A percentile compares a stretch with the other conserved stretches of the same genome.
Conservation (phyloP, 148 eudicot genomes). For the Nepenthes mirabilis region DNA sequence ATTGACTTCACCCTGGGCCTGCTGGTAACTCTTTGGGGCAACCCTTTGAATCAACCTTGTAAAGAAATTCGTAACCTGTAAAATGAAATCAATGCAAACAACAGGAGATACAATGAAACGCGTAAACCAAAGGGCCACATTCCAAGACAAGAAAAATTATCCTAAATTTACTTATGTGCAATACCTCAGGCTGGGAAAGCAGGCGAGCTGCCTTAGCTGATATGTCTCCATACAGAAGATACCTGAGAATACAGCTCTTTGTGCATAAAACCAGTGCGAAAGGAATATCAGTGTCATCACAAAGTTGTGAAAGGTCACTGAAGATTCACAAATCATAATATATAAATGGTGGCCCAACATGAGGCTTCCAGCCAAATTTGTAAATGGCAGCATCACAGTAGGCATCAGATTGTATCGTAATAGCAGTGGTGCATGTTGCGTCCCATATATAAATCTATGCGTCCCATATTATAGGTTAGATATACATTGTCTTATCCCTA, state of each 20-base stretch:
- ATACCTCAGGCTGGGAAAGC: constrained; percentile 81
- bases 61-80: constrained; percentile 74
- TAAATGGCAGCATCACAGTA: no score
- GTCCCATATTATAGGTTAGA: no score
- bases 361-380: no score
- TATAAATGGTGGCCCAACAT: no score
- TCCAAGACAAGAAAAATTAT: background rate
- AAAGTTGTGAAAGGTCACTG: no score
- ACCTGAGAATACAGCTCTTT: constrained; percentile 33
- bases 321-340: no score
- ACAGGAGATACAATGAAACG: background rate
- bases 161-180: background rate
- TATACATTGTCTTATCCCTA: no score
- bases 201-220: constrained; percentile 75
- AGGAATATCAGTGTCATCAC: background rate
- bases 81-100: constrained; percentile 1
- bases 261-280: background rate
- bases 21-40: constrained; percentile 87
- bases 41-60: constrained; percentile 87
- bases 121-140: background rate
- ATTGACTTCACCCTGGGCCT: constrained; percentile 76
- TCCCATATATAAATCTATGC: no score
- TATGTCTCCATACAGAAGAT: constrained; percentile 82
- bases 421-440: no score
- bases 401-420: no score